Base-by-base conservation (phyloP, 192 early-diverging fungal species). In the Coemansia sp. region DNA sequence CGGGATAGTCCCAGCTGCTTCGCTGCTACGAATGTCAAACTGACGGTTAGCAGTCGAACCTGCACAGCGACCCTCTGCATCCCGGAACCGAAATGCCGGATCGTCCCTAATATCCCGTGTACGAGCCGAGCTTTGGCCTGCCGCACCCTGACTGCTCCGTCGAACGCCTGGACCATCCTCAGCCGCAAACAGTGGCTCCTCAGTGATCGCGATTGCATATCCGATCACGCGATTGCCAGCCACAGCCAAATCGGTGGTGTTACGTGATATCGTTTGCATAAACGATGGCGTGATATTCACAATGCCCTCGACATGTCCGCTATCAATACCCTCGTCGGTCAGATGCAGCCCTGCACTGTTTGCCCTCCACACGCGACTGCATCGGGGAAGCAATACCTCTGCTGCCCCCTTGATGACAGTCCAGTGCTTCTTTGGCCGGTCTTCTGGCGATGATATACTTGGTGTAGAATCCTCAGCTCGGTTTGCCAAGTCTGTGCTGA, bases 161-260 rank as follows among this genome's bases (percentile, higher is more conserved):
- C 51, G 14, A 3, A 56, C 36, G 28, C 12, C 28, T 4, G 47
- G 31, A 11, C 28, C 36, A 1, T 17, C 31, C 18, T 40, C 42
- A 21, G 58, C 12, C 1, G 58, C 24, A 47, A 61, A 76, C 7
- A 76, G 61, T 12, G 73, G 73, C 61, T 55, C 42, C 12, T 70
- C 68, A 10, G 69, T 78, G 17, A 78, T 68, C 9, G 75, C 69
- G 4, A 78, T 56, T 9, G 70, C 75, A 23, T 78, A 78, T 24
- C 61, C 75, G 21, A 78, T 72, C 5, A 78, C 55, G 12, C 75
- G 66, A 23, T 63, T 78, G 12, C 75, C 75, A 10, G 67, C 73
- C 5, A 63, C 73, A 4, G 73, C 73, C 4, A 76, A 61, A 31
- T 70, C 60, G 4, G 64, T 70, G 3, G 73, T 67, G n/a, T 56